A percentile compares a stretch with the other conserved stretches of the same genome.
phyloP scores from a whole-genome alignment of 768 basidiomycete species.

The Mycena crocata region DNA sequence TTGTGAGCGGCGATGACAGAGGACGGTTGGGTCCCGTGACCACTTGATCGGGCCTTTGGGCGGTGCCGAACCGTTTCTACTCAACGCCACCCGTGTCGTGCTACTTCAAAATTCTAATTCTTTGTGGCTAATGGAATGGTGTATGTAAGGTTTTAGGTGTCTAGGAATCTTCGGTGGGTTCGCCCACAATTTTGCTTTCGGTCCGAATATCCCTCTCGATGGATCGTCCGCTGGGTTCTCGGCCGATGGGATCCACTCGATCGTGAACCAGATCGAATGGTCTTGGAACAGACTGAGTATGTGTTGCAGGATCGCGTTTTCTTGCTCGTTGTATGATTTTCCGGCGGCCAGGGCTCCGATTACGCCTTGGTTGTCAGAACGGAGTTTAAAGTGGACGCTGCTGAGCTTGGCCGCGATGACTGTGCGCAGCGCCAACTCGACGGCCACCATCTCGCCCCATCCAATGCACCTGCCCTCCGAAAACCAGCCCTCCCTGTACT shows the following conservation, averaged over 20 bases:
- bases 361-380: slow-evolving; percentile 56
- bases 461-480: slow-evolving; percentile 46
- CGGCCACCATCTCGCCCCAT: slow-evolving; percentile 59
- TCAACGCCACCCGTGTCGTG: no score
- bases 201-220: slow-evolving; percentile 40
- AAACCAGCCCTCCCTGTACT: slow-evolving; percentile 45
- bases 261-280: slow-evolving; percentile 37
- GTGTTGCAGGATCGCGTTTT: slow-evolving; percentile 42
- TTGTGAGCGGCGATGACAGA: no score
- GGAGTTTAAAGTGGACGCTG: slow-evolving; percentile 42
- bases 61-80: no score
- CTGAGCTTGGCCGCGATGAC: slow-evolving; percentile 39
- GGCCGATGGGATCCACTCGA: slow-evolving; percentile 45
- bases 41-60: no score
- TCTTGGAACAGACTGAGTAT: slow-evolving; percentile 39
- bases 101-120: no score
- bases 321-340: slow-evolving; percentile 37
- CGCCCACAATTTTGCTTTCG: neutral
- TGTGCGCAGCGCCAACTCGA: slow-evolving; percentile 53
- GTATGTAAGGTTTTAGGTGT: neutral
- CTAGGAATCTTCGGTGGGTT: neutral
- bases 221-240: slow-evolving; percentile 50
- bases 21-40: no score
- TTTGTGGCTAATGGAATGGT: no score
- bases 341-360: slow-evolving; percentile 46